Evolutionary conservation across 371 early-diverging fungal genomes (phyloP).

Genomic region (Coemansia sp.): DNA sequence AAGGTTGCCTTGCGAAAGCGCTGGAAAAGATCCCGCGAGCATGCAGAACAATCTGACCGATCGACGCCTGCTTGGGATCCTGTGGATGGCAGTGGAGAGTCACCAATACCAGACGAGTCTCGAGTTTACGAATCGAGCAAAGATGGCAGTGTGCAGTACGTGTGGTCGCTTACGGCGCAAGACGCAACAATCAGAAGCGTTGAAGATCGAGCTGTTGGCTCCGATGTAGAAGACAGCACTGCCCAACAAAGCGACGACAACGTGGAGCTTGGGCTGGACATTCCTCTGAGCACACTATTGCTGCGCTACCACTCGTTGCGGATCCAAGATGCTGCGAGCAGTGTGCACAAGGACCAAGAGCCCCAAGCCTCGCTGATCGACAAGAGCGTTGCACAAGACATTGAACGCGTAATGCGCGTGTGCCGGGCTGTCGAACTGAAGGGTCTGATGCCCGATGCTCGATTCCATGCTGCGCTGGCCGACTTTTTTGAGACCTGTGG

Average conservation of each 20-base stretch:
- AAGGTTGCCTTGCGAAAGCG: conserved; percentile 38
- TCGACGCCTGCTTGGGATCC: background rate
- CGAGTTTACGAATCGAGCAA: background rate
- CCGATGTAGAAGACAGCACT: background rate
- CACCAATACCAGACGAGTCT: background rate
- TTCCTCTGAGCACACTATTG: conserved; percentile 42
- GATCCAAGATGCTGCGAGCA: conserved; percentile 23
- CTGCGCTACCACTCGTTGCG: conserved; percentile 33
- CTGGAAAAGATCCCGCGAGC: conserved; percentile 20
- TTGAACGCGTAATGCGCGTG: conserved; percentile 33
- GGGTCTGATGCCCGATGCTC: conserved; percentile 28
- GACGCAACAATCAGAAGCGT: conserved; percentile 25
- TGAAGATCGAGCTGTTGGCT: conserved; percentile 22
- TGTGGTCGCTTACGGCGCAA: conserved; percentile 25
- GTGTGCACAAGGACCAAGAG: background rate
- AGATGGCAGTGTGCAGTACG: background rate
- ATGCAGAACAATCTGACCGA: background rate
- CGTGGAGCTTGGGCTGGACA: conserved; percentile 13
- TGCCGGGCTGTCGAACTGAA: conserved; percentile 32
- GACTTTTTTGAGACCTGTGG: conserved; percentile 41
- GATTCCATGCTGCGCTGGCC: conserved; percentile 40
- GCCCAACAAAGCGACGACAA: background rate
- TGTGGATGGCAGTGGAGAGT: background rate
- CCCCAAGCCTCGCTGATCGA: background rate
- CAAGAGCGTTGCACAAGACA: conserved; percentile 12